Conservation (phyloP, 1,284 basidiomycete genomes). For the Peniophora sp. region DNA sequence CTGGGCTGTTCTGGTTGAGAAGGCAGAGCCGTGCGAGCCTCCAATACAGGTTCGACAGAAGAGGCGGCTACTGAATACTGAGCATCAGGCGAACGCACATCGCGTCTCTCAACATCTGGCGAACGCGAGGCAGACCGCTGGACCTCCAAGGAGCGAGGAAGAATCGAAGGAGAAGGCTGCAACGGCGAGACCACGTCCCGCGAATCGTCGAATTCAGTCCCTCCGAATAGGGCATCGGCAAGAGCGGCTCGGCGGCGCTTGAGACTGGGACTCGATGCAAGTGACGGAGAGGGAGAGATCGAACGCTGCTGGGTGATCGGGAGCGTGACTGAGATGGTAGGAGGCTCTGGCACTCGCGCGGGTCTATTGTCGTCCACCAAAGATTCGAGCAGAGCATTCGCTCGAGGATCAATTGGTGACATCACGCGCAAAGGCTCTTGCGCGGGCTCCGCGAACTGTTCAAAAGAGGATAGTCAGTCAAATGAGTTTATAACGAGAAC, state of each 20-base stretch:
- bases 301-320: no score
- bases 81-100: no score
- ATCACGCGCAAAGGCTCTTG: slow-evolving; percentile 5
- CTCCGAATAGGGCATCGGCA: slow-evolving; percentile 65
- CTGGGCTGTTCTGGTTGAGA: slow-evolving; percentile 1
- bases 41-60: background rate
- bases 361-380: slow-evolving; percentile 52
- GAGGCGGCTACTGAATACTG: no score
- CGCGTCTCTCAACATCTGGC: no score
- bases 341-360: slow-evolving; percentile 13
- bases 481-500: no score
- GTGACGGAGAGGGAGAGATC: no score
- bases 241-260: slow-evolving; percentile 59
- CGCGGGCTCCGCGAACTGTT: no score
- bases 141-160: no score
- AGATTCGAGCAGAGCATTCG: slow-evolving; percentile 57
- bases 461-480: no score
- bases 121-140: no score
- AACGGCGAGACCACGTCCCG: slow-evolving; percentile 7
- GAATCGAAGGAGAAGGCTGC: no score
- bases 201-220: slow-evolving; percentile 30
- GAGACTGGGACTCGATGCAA: slow-evolving; percentile 29
- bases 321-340: background rate
- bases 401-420: slow-evolving; percentile 32
- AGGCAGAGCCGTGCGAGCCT: background rate